Conservation (phyloP, 2,329 filamentous ascomycete genomes). For the Ciborinia camelliae region DNA sequence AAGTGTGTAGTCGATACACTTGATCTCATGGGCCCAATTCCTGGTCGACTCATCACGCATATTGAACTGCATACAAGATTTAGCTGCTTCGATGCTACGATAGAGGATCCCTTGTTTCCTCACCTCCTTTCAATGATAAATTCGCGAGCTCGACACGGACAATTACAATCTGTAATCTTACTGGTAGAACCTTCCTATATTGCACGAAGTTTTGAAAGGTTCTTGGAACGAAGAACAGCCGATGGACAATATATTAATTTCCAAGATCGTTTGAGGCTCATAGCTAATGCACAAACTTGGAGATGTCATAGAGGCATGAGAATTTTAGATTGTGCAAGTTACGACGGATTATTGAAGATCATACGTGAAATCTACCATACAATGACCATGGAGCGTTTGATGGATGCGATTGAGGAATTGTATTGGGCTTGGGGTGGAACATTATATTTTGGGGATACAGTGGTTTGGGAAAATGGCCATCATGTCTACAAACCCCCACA, state of each 20-base stretch:
- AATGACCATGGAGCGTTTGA: neutral
- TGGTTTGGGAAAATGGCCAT: neutral
- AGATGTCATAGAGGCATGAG: neutral
- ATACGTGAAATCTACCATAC: no score
- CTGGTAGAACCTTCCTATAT: neutral
- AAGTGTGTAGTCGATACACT: neutral
- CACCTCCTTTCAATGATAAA: neutral
- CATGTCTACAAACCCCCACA: neutral
- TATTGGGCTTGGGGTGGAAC: slow-evolving; percentile 1
- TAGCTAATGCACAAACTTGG: neutral
- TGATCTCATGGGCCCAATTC: no score
- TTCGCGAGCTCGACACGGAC: neutral
- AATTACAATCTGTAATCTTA: neutral
- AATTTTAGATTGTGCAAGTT: neutral
- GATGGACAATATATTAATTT: neutral
- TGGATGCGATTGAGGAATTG: neutral
- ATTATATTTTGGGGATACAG: neutral
- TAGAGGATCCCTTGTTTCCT: neutral
- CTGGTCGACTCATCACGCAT: neutral
- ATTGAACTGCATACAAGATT: neutral
- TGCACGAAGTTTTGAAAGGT: no score
- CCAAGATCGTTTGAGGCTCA: neutral
- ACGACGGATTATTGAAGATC: neutral
- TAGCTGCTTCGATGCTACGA: neutral
- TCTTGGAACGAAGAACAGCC: no score